Evolutionary conservation across 1,139 yeast genomes (phyloP).

Genomic region (Nadsonia starkeyi-henricii): DNA sequence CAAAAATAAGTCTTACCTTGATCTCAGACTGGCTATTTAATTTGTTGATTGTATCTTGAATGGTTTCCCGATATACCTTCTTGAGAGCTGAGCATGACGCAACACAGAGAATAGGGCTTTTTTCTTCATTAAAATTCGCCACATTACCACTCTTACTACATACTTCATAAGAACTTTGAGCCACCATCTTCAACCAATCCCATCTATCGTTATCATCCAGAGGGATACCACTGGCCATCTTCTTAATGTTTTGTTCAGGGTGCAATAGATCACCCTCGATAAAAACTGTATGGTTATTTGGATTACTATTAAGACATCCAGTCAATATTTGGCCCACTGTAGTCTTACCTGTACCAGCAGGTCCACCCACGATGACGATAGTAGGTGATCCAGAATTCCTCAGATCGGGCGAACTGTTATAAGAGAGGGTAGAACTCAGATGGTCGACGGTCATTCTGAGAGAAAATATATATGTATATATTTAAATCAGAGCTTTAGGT

Average conservation of each 20-base stretch:
- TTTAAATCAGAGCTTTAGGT: no score
- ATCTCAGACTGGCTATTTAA: constrained; percentile 12
- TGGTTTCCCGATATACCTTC: constrained; percentile 46
- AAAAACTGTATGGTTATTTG: constrained; percentile 31
- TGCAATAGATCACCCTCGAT: constrained; percentile 81
- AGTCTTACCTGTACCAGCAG: constrained; percentile 89
- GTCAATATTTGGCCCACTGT: constrained; percentile 54
- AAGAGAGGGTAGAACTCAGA: no score
- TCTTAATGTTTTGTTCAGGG: constrained; percentile 53
- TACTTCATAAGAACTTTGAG: constrained; percentile 19
- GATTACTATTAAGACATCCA: constrained; percentile 18
- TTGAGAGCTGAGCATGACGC: constrained; percentile 83
- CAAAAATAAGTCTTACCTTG: constrained; percentile 27
- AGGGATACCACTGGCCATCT: constrained; percentile 73
- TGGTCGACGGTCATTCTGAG: no score
- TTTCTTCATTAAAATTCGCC: constrained; percentile 24
- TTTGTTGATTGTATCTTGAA: constrained; percentile 8
- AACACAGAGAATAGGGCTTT: constrained; percentile 26
- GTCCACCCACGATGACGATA: constrained; percentile 52
- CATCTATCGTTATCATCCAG: constrained; percentile 80
- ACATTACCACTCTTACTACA: constrained; percentile 14
- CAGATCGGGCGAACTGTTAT: no score
- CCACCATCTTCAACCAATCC: constrained; percentile 62
- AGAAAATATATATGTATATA: no score
- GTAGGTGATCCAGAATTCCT: neutral